phyloP scores from a whole-genome alignment of 2,329 filamentous ascomycete genomes.

The Cladophialophora carrionii region DNA sequence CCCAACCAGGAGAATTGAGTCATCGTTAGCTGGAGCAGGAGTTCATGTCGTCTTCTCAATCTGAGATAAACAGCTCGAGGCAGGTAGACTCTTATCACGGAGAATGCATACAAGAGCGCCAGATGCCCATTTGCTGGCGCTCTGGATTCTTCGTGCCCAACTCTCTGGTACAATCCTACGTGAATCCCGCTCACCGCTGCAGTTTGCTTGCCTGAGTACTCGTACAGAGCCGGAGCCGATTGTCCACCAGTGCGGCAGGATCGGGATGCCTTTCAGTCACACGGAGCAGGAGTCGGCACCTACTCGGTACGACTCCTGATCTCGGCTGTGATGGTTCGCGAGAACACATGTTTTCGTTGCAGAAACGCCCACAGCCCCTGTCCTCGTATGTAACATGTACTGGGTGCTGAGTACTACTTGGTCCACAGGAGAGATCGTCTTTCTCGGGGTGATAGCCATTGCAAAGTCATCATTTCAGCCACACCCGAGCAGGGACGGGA shows the following conservation, averaged over 20 bases:
- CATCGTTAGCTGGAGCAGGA: slow-evolving; percentile 16
- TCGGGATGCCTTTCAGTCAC: background rate
- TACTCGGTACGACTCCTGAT: background rate
- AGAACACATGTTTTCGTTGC: background rate
- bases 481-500: background rate
- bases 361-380: background rate
- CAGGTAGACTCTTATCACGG: background rate
- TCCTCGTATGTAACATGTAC: too few species aligned
- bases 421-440: background rate
- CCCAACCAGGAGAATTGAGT: slow-evolving; percentile 10
- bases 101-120: background rate
- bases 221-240: background rate
- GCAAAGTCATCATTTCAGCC: background rate
- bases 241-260: background rate
- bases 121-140: slow-evolving; percentile 6
- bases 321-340: background rate
- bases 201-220: background rate
- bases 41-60: slow-evolving; percentile 9
- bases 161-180: background rate
- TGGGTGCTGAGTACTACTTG: background rate
- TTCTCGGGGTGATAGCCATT: background rate
- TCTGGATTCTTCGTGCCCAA: background rate
- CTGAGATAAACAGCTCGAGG: background rate
- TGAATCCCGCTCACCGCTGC: background rate
- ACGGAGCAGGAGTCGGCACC: background rate